Evolutionary conservation across 345 rosid genomes (phyloP).

Genomic region (Populus tremula): DNA sequence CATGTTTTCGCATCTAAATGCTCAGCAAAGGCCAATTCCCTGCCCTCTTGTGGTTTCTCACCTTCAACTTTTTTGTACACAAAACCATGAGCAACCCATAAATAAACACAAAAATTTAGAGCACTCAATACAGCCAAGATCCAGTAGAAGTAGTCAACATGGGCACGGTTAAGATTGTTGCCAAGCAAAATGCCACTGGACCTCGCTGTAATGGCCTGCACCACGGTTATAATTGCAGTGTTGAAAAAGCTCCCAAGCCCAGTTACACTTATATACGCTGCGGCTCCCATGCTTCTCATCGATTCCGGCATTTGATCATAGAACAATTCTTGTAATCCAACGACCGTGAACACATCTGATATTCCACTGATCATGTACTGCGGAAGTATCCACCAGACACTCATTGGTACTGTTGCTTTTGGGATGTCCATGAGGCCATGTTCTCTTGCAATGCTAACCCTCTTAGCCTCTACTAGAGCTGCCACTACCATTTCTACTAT

Average conservation of each 20-base stretch:
- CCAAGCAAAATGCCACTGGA: conserved; percentile 54
- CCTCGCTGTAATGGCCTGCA: conserved; percentile 45
- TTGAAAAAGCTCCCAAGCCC: conserved; percentile 82
- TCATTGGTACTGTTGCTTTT: conserved; percentile 57
- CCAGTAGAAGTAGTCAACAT: conserved; percentile 68
- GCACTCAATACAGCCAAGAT: conserved; percentile 61
- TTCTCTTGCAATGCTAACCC: conserved; percentile 50
- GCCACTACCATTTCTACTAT: conserved; percentile 54
- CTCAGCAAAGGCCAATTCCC: background rate
- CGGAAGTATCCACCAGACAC: conserved; percentile 80
- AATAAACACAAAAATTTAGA: conserved; percentile 46
- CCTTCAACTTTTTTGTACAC: conserved; percentile 56
- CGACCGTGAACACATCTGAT: conserved; percentile 60
- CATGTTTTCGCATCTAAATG: background rate
- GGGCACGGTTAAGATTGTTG: conserved; percentile 62
- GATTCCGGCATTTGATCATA: conserved; percentile 81
- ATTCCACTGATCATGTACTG: conserved; percentile 62
- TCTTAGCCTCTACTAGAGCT: conserved; percentile 58
- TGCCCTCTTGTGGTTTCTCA: background rate
- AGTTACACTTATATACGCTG: conserved; percentile 51
- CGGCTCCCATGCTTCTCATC: conserved; percentile 90
- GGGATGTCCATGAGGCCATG: conserved; percentile 57
- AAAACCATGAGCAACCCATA: conserved; percentile 55
- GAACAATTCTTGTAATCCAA: conserved; percentile 87
- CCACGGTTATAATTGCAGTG: conserved; percentile 48